Base-by-base conservation (phyloP, 2,329 filamentous ascomycete genomes). In the Lecanicillium sp. region DNA sequence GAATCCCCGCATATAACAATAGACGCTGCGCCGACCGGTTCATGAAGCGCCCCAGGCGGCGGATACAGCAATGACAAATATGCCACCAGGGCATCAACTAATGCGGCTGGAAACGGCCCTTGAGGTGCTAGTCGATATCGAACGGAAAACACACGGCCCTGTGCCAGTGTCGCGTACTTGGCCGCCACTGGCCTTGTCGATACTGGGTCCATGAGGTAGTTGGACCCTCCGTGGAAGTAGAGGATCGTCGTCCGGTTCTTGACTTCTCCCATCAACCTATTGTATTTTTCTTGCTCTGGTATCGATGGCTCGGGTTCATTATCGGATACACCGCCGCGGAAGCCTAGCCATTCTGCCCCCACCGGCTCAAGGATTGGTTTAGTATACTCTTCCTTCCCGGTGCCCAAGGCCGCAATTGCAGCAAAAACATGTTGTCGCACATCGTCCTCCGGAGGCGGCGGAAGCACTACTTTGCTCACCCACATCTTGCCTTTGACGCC, bases 21-120 rank as follows among this genome's bases (percentile, higher is more conserved):
- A 27, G 81, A 62, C 12, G 61, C 58, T 0, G 83, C 66, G 1
- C 65, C 57, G 1, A 87, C 68, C 1, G 81, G 60, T 5, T 66
- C 61, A 53, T 87, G 81, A 15, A 77, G 64, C 0, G 80, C 69
- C 4, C 69, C 78, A 0, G 71, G 61, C 0, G 79, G 78, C 12
- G 83, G 83, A 47, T 83, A 76, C 1, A 87, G 66, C 1, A 85
- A 67, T 2, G 69, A 71, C 17, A 87, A 66, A 51, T 87, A 87
- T 0, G 79, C 72, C 17, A 77, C 64, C 5, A 87, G 59, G 2
- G 71, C 79, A 49, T 87, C 83, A 33, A 87, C 61, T 4, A 87
- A 58, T 8, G 80, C 79, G 0, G 79, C 66, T 0, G 83, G 83
- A 51, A 87, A 87, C 0, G 81, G 72, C 39, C 77, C 59, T 50